Base-by-base conservation (phyloP, 805 yeast genomes). In the Kuraishia cidri region DNA sequence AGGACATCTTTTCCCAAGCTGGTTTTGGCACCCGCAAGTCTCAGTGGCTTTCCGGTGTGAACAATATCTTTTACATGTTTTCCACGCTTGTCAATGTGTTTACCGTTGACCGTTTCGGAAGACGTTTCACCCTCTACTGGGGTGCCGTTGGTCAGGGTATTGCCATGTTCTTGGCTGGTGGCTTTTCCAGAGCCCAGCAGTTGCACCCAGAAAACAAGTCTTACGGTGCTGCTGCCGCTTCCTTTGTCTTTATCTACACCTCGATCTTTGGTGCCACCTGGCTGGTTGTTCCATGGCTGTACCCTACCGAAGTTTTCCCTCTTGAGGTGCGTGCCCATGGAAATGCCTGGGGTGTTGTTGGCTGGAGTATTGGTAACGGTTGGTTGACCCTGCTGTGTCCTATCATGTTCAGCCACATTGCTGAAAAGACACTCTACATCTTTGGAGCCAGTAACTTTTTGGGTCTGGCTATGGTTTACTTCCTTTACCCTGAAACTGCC, bases 231-330 rank as follows among this genome's bases (percentile, higher is more conserved):
- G 73, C 58, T 5, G 69, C 73, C n/a, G 72, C 74, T 1, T 57
- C 66, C 1, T 56, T 69, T 42, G 52, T 69, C 33, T 70, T 67
- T 39, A 55, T 62, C 8, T 66, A 65, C 47, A 65, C 65, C 50
- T 50, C 67, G 9, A 63, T 62, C 43, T 71, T 69, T 40, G 75
- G 69, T 3, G 44, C 68, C 17, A 67, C 73, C 1, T 48, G 66
- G 62, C 56, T 71, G 44, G 58, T 66, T 12, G 58, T 62, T 43
- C 51, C 69, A 20, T 70, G 75, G 74, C 50, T 75, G 39, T 70
- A 69, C 35, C 75, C 73, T n/a, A 75, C 82, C 5, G 83, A 76
- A 46, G 52, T 76, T 22, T 59, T 69, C 32, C 72, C 82, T 2
- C 58, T 72, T 12, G 36, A 44, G 21, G 37, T 64, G 34, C 63